Base-by-base conservation (phyloP, 805 yeast species). In the Vanderwaltozyma tropicalis region DNA sequence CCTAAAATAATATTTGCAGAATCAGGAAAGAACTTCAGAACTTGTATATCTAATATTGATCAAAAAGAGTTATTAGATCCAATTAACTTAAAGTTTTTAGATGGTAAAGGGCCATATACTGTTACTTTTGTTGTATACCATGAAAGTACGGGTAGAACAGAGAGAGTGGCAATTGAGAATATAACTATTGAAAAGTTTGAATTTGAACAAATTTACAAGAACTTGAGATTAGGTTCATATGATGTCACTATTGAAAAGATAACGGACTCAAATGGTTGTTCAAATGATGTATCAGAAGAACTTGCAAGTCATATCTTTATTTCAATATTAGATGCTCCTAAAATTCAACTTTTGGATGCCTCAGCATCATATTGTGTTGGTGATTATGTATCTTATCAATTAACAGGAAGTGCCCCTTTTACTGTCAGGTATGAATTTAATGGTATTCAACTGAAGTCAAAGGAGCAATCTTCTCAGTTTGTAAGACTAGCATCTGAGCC, bases 371-470 rank as follows among this genome's bases (percentile, higher is more conserved):
- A 78, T 52, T 92, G 99, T 70, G 95, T 89, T 20, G 99, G 98
- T 10, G 97, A 89, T 44, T 80, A 82, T 42, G 74, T 92, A 19
- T 69, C 80, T 1, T 84, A 84, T 53, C 72, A 79, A 43, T 59
- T 89, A 44, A 72, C 73, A 13, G 97, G 97, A 2, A 64, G 73
- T 4, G 74, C 94, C 0, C 96, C 96, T 16, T 86, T 86, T 55
- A 71, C 71, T 1, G 71, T 94, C 4, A 72, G 66, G 35, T 92
- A 92, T 55, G 70, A 70, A 20, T 88, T 89, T 63, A 79, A 83
- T 48, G 80, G 71, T 2, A 62, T 66, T 21, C 58, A 61, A 25
- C 76, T 80, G 45, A 72, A 67, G 42, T 79, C 92, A 0, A 68
- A 68, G 20, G 72, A 72, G 59, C 57, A 53, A 37, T 47, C 67